These are phyloP conservation scores for Cryphonectria radicalis DNA, from an alignment of 2,329 filamentous ascomycete genomes.

Conservation along the genomic window DNA sequence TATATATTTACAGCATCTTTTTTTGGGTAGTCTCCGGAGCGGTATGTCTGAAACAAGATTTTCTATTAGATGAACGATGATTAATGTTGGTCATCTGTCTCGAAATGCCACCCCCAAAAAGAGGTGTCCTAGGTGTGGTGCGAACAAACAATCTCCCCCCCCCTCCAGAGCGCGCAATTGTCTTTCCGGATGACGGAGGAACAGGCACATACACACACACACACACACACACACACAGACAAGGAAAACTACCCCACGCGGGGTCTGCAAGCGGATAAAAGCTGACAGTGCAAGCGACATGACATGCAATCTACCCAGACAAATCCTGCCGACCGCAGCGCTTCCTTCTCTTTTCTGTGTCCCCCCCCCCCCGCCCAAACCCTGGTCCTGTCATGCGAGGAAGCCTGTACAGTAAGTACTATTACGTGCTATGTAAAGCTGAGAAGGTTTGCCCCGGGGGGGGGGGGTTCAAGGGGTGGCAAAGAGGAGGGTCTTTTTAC, in stretches of 20 bases:
- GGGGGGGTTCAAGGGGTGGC: too few relatives aligned
- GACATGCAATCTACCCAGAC: not conserved
- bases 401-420: not conserved
- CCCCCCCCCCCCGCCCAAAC: too few relatives aligned
- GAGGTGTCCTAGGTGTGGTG: not conserved
- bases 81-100: not conserved
- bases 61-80: not conserved
- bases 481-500: not conserved
- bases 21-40: not conserved
- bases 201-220: not conserved
- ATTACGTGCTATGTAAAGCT: not conserved
- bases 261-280: not conserved
- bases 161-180: not conserved
- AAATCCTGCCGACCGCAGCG: conserved; percentile 1
- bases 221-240: not conserved
- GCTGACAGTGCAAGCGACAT: conserved; percentile 3
- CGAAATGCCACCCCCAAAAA: not conserved
- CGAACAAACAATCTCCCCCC: not conserved
- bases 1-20: not conserved
- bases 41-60: not conserved
- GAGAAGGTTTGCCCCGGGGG: not conserved
- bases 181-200: not conserved
- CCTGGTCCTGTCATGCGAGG: not conserved
- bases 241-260: not conserved
- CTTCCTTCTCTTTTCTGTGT: not conserved